These are phyloP conservation scores for Triglochin maritima DNA, from an alignment of 106 monocot species.

Conservation along the genomic window DNA sequence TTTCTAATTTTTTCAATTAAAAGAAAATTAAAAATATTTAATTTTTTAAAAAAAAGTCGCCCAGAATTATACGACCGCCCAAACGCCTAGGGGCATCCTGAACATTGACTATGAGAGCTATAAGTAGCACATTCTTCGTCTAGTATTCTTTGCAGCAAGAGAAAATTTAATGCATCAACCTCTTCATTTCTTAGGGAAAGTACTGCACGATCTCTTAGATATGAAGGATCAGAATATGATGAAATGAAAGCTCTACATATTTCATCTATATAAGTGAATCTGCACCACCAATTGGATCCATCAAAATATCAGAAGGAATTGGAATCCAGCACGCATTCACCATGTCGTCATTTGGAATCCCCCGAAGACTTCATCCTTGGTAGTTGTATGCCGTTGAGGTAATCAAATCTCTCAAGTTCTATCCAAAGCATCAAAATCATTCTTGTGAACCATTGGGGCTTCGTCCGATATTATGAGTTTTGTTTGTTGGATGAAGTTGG, in stretches of 20 bases:
- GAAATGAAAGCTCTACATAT: neutral
- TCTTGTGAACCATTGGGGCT: constrained; percentile 7
- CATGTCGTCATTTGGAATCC: neutral
- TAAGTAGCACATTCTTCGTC: too few species aligned
- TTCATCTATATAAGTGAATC: neutral
- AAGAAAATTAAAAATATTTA: neutral
- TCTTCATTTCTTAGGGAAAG: neutral
- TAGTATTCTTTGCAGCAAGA: neutral
- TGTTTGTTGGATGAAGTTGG: neutral
- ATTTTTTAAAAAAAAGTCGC: neutral
- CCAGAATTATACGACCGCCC: too few species aligned
- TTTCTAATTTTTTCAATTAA: too few species aligned
- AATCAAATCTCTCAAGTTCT: neutral
- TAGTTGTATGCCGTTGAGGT: neutral
- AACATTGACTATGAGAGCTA: neutral
- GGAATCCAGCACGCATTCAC: neutral
- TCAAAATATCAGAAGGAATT: neutral
- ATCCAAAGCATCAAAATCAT: constrained; percentile 8
- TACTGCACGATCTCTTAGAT: neutral
- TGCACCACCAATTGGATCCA: neutral
- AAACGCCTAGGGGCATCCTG: too few species aligned
- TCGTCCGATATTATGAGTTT: constrained; percentile 2
- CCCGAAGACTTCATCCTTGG: neutral
- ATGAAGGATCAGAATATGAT: neutral
- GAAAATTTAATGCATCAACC: neutral